Conservation (phyloP, 129 eudicot genomes). For the Deinandra increscens region DNA sequence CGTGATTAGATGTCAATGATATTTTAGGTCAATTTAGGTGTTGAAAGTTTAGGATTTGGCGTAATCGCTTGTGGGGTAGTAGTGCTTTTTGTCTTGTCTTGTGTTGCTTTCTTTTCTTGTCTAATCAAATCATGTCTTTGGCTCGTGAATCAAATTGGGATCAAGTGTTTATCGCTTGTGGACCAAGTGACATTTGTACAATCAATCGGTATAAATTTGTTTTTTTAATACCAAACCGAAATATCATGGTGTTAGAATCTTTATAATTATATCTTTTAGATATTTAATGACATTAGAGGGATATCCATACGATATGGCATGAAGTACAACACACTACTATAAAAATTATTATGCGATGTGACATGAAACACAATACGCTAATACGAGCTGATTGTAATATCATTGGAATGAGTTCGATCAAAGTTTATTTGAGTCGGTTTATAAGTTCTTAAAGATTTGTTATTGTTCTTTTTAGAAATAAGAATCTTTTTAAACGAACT, state of each 20-base stretch:
- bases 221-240: neutral
- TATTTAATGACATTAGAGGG: neutral
- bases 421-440: no score
- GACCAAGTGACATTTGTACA: neutral
- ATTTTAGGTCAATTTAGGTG: conserved; percentile 11
- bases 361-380: no score
- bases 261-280: neutral
- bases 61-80: conserved; percentile 18
- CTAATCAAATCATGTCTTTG: conserved; percentile 26
- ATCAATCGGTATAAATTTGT: neutral
- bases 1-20: neutral
- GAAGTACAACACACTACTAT: no score
- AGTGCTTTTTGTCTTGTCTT: conserved; percentile 30
- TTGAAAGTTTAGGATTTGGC: conserved; percentile 4
- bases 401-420: no score
- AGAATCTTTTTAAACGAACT: no score
- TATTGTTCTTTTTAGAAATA: no score
- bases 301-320: no score
- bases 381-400: no score
- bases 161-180: conserved; percentile 19
- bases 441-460: no score
- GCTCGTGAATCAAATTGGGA: conserved; percentile 19
- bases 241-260: neutral
- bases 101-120: conserved; percentile 15
- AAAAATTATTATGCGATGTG: no score